Evolutionary conservation across 116 monocot genomes (phyloP).

Genomic region (Cymodocea nodosa): DNA sequence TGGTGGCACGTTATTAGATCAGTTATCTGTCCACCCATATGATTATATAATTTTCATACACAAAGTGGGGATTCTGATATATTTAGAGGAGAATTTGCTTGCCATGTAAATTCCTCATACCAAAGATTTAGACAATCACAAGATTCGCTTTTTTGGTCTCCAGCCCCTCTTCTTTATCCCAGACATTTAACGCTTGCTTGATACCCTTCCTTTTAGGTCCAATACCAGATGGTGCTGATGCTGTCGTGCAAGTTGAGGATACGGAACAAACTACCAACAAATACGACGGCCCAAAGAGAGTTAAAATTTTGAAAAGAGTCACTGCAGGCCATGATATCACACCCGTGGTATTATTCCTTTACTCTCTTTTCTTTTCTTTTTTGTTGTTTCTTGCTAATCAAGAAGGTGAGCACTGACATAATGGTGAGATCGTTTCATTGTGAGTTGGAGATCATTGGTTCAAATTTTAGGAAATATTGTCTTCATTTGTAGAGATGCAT

Average conservation of each 20-base stretch:
- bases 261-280: conserved; percentile 33
- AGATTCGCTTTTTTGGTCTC: neutral
- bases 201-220: conserved; percentile 39
- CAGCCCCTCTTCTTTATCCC: neutral
- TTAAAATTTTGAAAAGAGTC: conserved; percentile 44
- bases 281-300: conserved; percentile 31
- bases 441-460: too few relatives aligned
- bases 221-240: conserved; percentile 90
- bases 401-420: too few relatives aligned
- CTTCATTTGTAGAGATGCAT: too few relatives aligned
- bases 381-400: neutral
- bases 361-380: neutral
- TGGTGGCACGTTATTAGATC: too few relatives aligned
- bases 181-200: neutral
- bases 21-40: too few relatives aligned
- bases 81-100: too few relatives aligned
- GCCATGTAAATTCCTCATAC: too few relatives aligned
- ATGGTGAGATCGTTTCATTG: too few relatives aligned
- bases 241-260: conserved; percentile 94
- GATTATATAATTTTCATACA: too few relatives aligned
- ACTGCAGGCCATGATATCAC: conserved; percentile 64
- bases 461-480: too few relatives aligned
- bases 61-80: too few relatives aligned
- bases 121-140: neutral
- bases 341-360: conserved; percentile 52